Evolutionary conservation across 345 rosid genomes (phyloP).

Genomic region (Ceriops zippeliana): DNA sequence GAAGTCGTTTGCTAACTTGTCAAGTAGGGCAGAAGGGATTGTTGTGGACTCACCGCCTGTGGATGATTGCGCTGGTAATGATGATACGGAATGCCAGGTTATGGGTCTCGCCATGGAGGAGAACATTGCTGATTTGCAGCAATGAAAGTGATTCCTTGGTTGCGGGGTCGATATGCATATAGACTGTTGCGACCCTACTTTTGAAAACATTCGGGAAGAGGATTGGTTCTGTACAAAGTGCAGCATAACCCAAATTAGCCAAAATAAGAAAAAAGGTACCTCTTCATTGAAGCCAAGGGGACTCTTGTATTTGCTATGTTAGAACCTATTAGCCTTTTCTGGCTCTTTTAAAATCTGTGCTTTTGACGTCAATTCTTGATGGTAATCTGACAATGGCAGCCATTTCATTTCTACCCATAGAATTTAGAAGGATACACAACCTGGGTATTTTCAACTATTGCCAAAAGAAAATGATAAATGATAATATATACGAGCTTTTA

Average conservation of each 20-base stretch:
- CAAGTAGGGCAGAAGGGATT: conserved; percentile 40
- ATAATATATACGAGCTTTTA: too few relatives aligned
- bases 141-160: conserved; percentile 51
- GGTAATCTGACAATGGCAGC: too few relatives aligned
- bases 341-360: too few relatives aligned
- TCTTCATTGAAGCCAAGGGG: conserved; percentile 3
- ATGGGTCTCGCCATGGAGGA: conserved; percentile 46
- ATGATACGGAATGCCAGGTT: conserved; percentile 46
- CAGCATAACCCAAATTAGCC: conserved; percentile 9
- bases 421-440: too few relatives aligned
- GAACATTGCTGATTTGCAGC: conserved; percentile 74
- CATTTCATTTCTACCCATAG: too few relatives aligned
- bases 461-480: too few relatives aligned
- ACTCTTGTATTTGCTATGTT: neutral
- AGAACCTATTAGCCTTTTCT: neutral
- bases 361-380: too few relatives aligned
- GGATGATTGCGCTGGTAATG: conserved; percentile 14
- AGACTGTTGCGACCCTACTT: conserved; percentile 70
- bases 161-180: conserved; percentile 58
- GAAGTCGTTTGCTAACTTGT: conserved; percentile 50
- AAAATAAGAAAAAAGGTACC: conserved; percentile 15
- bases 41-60: conserved; percentile 14
- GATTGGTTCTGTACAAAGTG: conserved; percentile 72
- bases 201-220: conserved; percentile 47
- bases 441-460: too few relatives aligned